A percentile compares a stretch with the other conserved stretches of the same genome.
Conservation (phyloP, 2,329 filamentous ascomycete species). For the Alternaria brassicae region DNA sequence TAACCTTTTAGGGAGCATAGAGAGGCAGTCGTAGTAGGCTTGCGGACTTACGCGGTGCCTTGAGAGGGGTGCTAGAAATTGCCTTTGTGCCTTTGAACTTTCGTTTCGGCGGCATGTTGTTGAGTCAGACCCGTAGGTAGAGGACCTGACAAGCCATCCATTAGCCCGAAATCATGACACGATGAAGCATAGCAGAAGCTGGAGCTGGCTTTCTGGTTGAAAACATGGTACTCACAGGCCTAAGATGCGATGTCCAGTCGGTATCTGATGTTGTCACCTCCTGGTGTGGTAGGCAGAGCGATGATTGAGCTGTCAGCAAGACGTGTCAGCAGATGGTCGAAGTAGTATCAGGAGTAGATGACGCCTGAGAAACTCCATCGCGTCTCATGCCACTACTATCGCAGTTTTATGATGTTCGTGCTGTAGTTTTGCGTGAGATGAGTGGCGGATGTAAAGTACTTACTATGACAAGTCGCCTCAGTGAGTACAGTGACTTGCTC, state of each 20-base stretch:
- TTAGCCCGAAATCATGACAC: slow-evolving; percentile 27
- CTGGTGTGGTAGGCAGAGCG: neutral
- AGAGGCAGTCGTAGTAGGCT: slow-evolving; percentile 15
- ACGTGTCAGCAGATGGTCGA: slow-evolving; percentile 23
- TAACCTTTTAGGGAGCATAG: slow-evolving; percentile 27
- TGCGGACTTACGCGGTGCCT: slow-evolving; percentile 30
- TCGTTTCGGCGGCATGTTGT: slow-evolving; percentile 46
- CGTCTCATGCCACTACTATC: neutral
- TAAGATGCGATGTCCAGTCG: neutral
- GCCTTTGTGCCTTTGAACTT: slow-evolving; percentile 37
- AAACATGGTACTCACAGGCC: slow-evolving; percentile 19
- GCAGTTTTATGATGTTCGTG: neutral
- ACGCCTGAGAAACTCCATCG: neutral
- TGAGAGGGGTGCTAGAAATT: slow-evolving; percentile 20
- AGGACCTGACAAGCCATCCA: slow-evolving; percentile 16
- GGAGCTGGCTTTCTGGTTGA: neutral
- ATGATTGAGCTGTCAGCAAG: slow-evolving; percentile 22
- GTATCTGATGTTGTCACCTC: neutral
- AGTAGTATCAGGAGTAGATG: slow-evolving; percentile 10
- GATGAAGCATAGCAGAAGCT: neutral
- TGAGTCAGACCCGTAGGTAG: slow-evolving; percentile 9
- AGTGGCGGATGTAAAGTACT: slow-evolving; percentile 24
- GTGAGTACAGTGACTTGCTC: slow-evolving; percentile 32
- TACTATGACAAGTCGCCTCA: slow-evolving; percentile 29
- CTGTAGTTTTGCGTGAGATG: neutral